Evolutionary conservation across 257 asterid genomes (phyloP).

Genomic region (Cinchona pubescens): DNA sequence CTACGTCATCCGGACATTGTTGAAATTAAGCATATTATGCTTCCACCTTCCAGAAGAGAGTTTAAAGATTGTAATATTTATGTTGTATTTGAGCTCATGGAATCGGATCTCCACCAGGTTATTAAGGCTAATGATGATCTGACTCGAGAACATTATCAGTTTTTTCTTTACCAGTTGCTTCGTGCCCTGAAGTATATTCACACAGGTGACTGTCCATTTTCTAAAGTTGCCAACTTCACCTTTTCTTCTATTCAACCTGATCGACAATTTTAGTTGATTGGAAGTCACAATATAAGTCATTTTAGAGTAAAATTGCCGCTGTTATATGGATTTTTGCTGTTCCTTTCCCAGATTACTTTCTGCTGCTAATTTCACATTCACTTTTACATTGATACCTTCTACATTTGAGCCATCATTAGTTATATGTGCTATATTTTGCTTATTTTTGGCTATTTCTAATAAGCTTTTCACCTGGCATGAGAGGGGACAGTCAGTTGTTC

Average conservation of each 20-base stretch:
- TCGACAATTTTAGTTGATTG: background rate
- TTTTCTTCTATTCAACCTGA: background rate
- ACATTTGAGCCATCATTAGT: background rate
- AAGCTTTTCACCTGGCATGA: background rate
- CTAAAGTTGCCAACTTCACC: background rate
- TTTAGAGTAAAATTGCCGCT: background rate
- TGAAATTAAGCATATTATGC: conserved; percentile 86
- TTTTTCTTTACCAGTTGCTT: conserved; percentile 85
- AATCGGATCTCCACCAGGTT: conserved; percentile 92
- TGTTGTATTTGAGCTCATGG: conserved; percentile 96
- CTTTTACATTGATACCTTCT: background rate
- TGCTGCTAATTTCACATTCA: background rate
- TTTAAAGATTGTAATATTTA: conserved; percentile 82
- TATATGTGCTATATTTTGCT: background rate
- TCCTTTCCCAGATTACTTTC: background rate
- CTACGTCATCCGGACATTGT: conserved; percentile 91
- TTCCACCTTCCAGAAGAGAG: conserved; percentile 89
- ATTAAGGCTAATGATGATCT: conserved; percentile 94
- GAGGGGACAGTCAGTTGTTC: background rate
- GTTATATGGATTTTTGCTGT: background rate
- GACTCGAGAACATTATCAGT: conserved; percentile 82
- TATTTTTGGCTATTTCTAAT: background rate
- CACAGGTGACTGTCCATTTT: conserved; percentile 48
- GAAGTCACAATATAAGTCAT: background rate
- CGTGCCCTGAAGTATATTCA: conserved; percentile 88